Evolutionary conservation across 2,329 filamentous ascomycete genomes (phyloP).

Genomic region (Cordyceps cicadae): DNA sequence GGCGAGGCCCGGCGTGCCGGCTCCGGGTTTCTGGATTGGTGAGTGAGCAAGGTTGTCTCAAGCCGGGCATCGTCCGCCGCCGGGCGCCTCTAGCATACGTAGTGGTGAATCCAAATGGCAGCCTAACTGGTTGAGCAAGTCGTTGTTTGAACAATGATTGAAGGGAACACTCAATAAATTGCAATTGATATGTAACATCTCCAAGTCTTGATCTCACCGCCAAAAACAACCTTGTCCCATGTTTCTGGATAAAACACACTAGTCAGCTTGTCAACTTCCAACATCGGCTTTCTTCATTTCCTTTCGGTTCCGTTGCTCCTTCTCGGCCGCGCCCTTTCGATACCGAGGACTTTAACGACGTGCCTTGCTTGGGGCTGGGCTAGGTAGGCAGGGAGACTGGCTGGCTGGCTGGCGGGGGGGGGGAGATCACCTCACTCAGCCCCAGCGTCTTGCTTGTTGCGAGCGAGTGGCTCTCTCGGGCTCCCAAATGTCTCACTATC

Average conservation of each 20-base stretch:
- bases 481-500: background rate
- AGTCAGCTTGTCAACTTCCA: background rate
- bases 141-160: too few species aligned
- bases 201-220: background rate
- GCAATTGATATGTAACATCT: too few species aligned
- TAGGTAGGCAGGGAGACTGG: background rate
- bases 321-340: background rate
- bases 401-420: too few species aligned
- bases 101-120: too few species aligned
- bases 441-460: too few species aligned
- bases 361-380: background rate
- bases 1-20: background rate
- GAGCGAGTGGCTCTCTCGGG: background rate
- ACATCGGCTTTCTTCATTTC: background rate
- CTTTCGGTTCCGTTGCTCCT: background rate
- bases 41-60: conserved; percentile 2
- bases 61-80: background rate
- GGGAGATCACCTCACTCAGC: too few species aligned
- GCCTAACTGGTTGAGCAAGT: too few species aligned
- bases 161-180: too few species aligned
- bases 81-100: background rate
- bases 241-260: background rate
- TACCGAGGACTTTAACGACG: background rate
- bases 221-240: background rate
- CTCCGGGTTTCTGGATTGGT: background rate